Evolutionary conservation across 2,329 filamentous ascomycete species (phyloP), one percentile per base, ranked within the genome.

Genomic region (Geosmithia morbida): DNA sequence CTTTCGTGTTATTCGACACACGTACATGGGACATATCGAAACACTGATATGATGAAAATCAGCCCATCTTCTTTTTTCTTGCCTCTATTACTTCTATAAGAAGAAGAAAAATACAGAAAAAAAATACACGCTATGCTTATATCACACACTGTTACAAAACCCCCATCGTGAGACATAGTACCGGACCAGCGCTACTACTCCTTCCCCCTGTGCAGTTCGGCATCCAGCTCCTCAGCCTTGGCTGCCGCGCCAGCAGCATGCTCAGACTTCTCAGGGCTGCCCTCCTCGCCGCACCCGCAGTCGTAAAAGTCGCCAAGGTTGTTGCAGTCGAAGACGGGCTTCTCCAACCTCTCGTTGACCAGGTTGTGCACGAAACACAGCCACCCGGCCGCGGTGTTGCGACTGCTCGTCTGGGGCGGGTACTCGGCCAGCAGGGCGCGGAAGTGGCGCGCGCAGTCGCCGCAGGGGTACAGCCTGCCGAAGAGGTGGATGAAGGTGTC

Each of bases 291-390:
- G 56, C 81, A 85, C 0, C 81, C 81, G 56, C 81, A 85, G 58
- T 85, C 80, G 61, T 84, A 85, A 58, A 81, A 81, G 55, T 84
- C 80, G 16, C 79, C 79, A 56, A 85, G 80, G 29, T 79, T 75
- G 49, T 68, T 75, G 55, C 81, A 85, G 61, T 84, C 77, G 54
- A 83, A 85, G 13, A 70, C 50, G 3, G 69, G 65, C 62, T 84
- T 83, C 55, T 74, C 64, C 30, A 84, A 63, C 48, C 78, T 66
- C 63, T 75, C 70, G 57, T 85, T 85, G 49, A 85, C 80, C 53
- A 75, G 64, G 55, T 85, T 85, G 57, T 85, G 81, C 20, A 79
- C 72, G 58, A 78, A 77, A 57, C 81, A 85, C 14, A 80, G 71
- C 81, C 81, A 85, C 13, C 77, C 78, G 1, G 77, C 78, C 0